Base-by-base conservation (phyloP, 2,329 filamentous ascomycete species). In the Chaetomiaceae sp. region DNA sequence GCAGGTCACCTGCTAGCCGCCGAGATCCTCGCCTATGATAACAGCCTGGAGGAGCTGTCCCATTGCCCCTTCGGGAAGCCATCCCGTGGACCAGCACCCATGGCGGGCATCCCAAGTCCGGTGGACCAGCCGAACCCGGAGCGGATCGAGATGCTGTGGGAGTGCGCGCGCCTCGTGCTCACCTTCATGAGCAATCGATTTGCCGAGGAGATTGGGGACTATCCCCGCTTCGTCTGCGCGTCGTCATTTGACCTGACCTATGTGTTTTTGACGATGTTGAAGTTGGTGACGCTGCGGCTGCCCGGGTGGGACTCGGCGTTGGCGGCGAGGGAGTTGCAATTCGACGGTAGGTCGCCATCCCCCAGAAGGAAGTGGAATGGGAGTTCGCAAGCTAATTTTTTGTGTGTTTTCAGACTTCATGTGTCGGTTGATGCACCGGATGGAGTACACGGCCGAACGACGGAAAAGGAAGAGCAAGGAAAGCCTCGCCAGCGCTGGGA, bases 161-260 rank as follows among this genome's bases (percentile, higher is more conserved):
- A 64, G 9, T 78, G 76, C 56, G 63, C 74, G 31, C 63, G 65
- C 4, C 68, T 74, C 3, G 69, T 74, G 14, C 68, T 69, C 43
- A 61, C 65, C 3, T 76, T 75, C 56, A 69, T 79, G 55, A 59
- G 47, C n/a, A 61, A 62, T 39, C 62, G 65, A 2, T 67, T 67
- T 47, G 39, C 51, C 1, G 3, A 55, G 8, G 46, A 56, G 3
- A 20, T 56, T 12, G 19, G 17, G 1, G 67, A 70, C 15, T 62
- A 64, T 27, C 75, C 74, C 19, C 68, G 67, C 14, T 75, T 73
- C 52, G 64, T 74, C 14, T 72, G 71, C 59, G 68, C 78, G 49
- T 69, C 69, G 14, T 70, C 72, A 8, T 77, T 74, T 20, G 77
- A 79, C 61, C 70, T 75, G 42, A 69, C 75, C 46, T 79, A 73